These are phyloP conservation scores for Suhomyces prunicola DNA, from an alignment of 805 yeast genomes.

Conservation along the genomic window DNA sequence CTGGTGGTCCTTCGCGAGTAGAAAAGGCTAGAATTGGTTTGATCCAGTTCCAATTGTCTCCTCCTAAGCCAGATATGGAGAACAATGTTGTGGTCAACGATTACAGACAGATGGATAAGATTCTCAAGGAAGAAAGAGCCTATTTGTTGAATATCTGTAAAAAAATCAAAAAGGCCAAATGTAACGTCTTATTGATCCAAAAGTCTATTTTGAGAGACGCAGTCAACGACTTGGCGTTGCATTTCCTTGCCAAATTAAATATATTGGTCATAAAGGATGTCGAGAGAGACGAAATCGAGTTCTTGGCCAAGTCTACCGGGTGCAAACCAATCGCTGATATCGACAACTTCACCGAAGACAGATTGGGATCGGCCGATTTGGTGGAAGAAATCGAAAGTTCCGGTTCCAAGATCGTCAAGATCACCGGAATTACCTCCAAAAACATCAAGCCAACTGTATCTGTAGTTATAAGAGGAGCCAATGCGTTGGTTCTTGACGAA, in stretches of 20 bases:
- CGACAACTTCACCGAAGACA: slow-evolving; percentile 88
- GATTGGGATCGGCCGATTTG: slow-evolving; percentile 87
- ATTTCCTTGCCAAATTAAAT: slow-evolving; percentile 87
- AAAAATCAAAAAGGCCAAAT: slow-evolving; percentile 93
- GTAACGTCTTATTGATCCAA: slow-evolving; percentile 87
- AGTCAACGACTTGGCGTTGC: slow-evolving; percentile 90
- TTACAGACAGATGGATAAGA: slow-evolving; percentile 98
- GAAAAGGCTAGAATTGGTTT: slow-evolving; percentile 91
- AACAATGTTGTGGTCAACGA: slow-evolving; percentile 96
- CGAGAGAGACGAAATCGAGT: slow-evolving; percentile 95
- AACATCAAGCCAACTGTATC: slow-evolving; percentile 70
- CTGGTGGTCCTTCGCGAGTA: slow-evolving; percentile 92
- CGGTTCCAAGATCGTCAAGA: slow-evolving; percentile 84
- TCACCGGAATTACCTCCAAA: slow-evolving; percentile 69
- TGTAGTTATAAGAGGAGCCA: slow-evolving; percentile 93
- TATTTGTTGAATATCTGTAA: slow-evolving; percentile 92
- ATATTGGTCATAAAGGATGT: slow-evolving; percentile 94
- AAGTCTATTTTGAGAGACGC: slow-evolving; percentile 94
- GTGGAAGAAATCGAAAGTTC: slow-evolving; percentile 88
- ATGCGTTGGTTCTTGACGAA: slow-evolving; percentile 85
- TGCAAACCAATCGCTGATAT: slow-evolving; percentile 96
- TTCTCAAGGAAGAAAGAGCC: slow-evolving; percentile 95
- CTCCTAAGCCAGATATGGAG: slow-evolving; percentile 97
- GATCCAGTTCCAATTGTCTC: slow-evolving; percentile 91
- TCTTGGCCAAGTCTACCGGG: slow-evolving; percentile 77